Evolutionary conservation across 495 filamentous ascomycete species (phyloP), one percentile per base, ranked within the genome.

Genomic region (Penicillium alfredii): DNA sequence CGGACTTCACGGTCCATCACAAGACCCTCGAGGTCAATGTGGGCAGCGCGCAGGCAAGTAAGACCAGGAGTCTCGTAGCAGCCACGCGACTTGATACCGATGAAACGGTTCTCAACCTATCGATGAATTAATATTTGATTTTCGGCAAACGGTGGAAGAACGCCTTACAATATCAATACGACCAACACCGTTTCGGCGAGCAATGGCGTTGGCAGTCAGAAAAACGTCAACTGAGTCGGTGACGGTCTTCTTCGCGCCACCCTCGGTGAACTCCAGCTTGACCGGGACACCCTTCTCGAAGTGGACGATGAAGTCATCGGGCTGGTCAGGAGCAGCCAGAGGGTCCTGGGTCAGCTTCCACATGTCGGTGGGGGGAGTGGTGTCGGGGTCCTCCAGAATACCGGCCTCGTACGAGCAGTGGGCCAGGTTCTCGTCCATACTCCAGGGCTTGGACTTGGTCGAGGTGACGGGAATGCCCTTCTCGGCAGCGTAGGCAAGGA

Each of bases 351-450:
- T 94, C 46, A 69, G 47, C 52, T 78, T 90, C 88, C 88, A 94
- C 77, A 93, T 86, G 51, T 94, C 80, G 44, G 74, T 67, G 37
- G 85, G 82, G 19, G 88, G 76, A 42, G 67, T 68, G 53, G 53
- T 58, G 41, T 68, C 55, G 38, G 76, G 67, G 31, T 73, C 70
- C 55, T 72, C 68, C 32, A 64, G 45, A 31, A 68, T 81, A 44
- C 89, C 89, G 31, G 83, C 84, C 70, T 95, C 88, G 57, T 94
- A 96, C 30, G 69, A 77, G 75, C 87, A 94, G 64, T 95, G 89
- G 14, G 87, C 87, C 41, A 92, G 67, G 70, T 94, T 95, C 64
- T 86, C 86, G 45, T 93, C 88, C 62, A 70, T 73, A 32, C 68
- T 76, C 81, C 82, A 94, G 31, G 88, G 87, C 64, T 86, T 83